Conservation (phyloP, 139 green algal genomes). For the Marvania coccoides region DNA sequence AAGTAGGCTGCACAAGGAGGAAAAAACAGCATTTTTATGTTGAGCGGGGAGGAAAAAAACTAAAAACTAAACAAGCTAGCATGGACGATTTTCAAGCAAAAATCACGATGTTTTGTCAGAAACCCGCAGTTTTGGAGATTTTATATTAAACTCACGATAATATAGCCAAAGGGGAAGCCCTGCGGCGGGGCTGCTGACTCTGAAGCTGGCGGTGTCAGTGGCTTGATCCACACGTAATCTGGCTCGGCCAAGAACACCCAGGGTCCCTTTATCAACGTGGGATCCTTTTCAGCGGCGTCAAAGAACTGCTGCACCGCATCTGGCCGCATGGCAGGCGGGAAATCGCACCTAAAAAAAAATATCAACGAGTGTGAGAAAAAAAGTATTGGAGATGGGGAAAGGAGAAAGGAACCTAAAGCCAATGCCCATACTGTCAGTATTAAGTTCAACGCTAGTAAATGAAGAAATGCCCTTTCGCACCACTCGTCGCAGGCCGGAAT, state of each 20-base stretch:
- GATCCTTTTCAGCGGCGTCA: constrained; percentile 42
- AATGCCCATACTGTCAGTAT: constrained; percentile 9
- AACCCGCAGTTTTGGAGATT: no score
- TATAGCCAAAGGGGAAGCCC: constrained; percentile 71
- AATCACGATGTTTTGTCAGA: no score
- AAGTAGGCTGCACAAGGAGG: constrained; percentile 4
- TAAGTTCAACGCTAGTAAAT: no score
- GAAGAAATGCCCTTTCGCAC: no score
- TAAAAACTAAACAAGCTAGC: no score
- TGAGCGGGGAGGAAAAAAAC: no score
- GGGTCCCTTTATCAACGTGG: constrained; percentile 34
- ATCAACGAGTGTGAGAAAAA: no score
- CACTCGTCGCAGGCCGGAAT: constrained; percentile 43
- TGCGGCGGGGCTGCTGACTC: constrained; percentile 20
- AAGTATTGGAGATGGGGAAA: neutral
- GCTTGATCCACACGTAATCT: constrained; percentile 77
- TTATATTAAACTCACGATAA: no score
- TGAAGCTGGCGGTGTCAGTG: constrained; percentile 26
- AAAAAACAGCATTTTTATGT: neutral
- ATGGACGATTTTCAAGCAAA: no score
- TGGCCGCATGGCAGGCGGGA: constrained; percentile 74
- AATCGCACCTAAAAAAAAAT: constrained; percentile 80
- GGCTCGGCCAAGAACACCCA: constrained; percentile 82
- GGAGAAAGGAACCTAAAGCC: neutral
- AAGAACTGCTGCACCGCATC: constrained; percentile 76